phyloP scores from a whole-genome alignment of 768 basidiomycete genomes.

The Phlegmacium glaucopus region DNA sequence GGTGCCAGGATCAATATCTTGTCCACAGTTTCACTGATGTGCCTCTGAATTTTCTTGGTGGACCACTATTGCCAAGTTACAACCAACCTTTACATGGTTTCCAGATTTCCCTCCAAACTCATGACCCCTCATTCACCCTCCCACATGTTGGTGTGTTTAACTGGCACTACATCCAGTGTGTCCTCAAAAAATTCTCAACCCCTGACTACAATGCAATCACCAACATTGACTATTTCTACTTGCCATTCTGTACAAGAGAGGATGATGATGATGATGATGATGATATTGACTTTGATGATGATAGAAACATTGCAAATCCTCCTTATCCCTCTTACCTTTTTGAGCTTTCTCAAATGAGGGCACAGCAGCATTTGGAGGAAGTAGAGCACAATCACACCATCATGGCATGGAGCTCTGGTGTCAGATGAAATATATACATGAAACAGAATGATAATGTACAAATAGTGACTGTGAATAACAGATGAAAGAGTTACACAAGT shows the following conservation, averaged over 20 bases:
- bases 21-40: background rate
- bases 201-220: constrained; percentile 7
- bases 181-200: constrained; percentile 15
- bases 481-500: no score
- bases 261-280: constrained; percentile 11
- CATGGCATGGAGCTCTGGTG: no score
- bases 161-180: constrained; percentile 18
- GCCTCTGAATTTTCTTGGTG: constrained; percentile 5
- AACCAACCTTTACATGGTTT: constrained; percentile 10
- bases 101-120: constrained; percentile 10
- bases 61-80: background rate
- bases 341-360: constrained; percentile 16
- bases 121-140: constrained; percentile 8
- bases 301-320: constrained; percentile 14
- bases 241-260: constrained; percentile 12
- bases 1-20: constrained; percentile 1
- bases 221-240: constrained; percentile 9
- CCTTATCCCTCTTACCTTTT: constrained; percentile 19
- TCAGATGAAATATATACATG: no score
- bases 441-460: no score
- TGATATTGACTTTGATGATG: constrained; percentile 16
- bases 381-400: background rate
- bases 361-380: constrained; percentile 10
- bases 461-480: no score
- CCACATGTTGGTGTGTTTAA: constrained; percentile 11